phyloP scores from a whole-genome alignment of 2,329 filamentous ascomycete genomes.

The Amauroascus verrucosus region DNA sequence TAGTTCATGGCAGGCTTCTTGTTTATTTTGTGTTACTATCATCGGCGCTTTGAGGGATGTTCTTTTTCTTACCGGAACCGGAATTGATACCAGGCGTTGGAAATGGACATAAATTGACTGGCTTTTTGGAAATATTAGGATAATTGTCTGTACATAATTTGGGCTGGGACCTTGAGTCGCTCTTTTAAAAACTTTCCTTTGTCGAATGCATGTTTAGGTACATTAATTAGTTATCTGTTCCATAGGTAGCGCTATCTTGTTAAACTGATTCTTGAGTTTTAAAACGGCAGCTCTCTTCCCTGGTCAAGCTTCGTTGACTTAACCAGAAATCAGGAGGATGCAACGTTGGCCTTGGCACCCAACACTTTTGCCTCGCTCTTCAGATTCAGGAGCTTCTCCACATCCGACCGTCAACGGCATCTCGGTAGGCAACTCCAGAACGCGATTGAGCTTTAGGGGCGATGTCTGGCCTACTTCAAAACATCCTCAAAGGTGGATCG shows the following conservation, averaged over 20 bases:
- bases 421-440: not conserved
- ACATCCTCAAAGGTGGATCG: constrained; percentile 19
- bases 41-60: constrained; percentile 2
- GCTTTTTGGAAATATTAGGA: not conserved
- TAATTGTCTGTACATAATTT: not conserved
- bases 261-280: not conserved
- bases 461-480: constrained; percentile 22
- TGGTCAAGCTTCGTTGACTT: not conserved
- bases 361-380: not conserved
- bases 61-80: not conserved
- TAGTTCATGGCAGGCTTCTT: not conserved
- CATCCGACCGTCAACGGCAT: not conserved
- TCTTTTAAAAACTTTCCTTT: constrained; percentile 5
- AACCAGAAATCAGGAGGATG: not conserved
- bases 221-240: too few species aligned
- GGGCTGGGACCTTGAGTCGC: not conserved
- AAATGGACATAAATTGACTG: not conserved
- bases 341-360: constrained; percentile 6
- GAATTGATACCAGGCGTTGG: constrained; percentile 11
- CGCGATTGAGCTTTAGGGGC: constrained; percentile 8
- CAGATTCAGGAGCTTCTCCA: not conserved
- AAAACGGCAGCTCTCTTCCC: not conserved
- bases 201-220: not conserved
- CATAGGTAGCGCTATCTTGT: not conserved
- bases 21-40: constrained; percentile 5